A percentile compares a stretch with the other conserved stretches of the same genome.
These are phyloP conservation scores for Alternaria sp. DNA, from an alignment of 2,329 filamentous ascomycete genomes.

Conservation along the genomic window DNA sequence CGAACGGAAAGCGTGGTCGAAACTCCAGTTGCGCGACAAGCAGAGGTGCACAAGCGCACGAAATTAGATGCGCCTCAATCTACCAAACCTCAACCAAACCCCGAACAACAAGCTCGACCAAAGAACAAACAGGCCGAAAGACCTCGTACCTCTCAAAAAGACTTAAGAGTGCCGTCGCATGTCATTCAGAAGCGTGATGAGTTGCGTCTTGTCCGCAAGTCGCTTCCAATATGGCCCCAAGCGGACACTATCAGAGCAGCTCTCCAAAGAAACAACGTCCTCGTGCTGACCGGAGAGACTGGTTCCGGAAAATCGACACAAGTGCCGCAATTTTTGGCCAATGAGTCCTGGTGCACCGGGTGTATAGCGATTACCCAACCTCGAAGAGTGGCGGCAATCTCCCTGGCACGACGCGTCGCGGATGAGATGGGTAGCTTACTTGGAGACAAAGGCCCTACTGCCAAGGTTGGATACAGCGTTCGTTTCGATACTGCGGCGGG, in stretches of 20 bases:
- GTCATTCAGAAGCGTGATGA: slow-evolving; percentile 54
- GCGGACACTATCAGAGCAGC: slow-evolving; percentile 71
- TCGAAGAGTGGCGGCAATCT: slow-evolving; percentile 89
- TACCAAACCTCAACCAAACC: not conserved
- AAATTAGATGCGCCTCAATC: slow-evolving; percentile 1
- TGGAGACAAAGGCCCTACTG: slow-evolving; percentile 63
- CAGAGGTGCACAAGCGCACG: not conserved
- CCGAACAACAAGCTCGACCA: not conserved
- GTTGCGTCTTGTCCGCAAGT: slow-evolving; percentile 63
- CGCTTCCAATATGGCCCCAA: slow-evolving; percentile 81
- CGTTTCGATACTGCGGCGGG: slow-evolving; percentile 89
- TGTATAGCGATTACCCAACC: slow-evolving; percentile 91
- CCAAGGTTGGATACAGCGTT: slow-evolving; percentile 87
- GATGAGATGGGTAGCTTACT: slow-evolving; percentile 76
- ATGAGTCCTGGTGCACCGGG: slow-evolving; percentile 81
- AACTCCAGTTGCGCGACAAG: not conserved
- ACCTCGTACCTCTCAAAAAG: slow-evolving; percentile 2
- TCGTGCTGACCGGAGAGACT: slow-evolving; percentile 90
- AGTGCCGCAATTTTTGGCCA: slow-evolving; percentile 85
- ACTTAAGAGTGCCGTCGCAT: slow-evolving; percentile 28
- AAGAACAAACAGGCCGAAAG: slow-evolving; percentile 4
- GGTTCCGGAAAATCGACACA: slow-evolving; percentile 98
- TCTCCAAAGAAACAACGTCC: slow-evolving; percentile 70
- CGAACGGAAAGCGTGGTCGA: not conserved
- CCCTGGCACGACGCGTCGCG: slow-evolving; percentile 84